A percentile compares a stretch with the other conserved stretches of the same genome.
Evolutionary conservation across 345 rosid species (phyloP).

Genomic region (Euphorbia pulcherrima): DNA sequence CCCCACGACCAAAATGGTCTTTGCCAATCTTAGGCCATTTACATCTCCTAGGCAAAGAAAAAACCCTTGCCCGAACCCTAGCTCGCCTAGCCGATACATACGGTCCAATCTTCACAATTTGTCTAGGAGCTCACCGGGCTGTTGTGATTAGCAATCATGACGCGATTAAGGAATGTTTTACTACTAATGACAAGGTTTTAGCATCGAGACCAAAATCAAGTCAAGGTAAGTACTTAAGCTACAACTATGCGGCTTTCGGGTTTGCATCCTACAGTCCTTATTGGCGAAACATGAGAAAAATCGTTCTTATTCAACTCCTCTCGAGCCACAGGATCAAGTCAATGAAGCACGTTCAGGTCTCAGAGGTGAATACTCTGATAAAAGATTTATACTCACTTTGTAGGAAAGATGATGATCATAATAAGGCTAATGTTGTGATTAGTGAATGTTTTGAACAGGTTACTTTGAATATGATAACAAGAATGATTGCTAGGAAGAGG

Average conservation of each 20-base stretch:
- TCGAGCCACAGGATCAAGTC: slow-evolving; percentile 23
- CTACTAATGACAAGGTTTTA: slow-evolving; percentile 16
- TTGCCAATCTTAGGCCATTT: slow-evolving; percentile 26
- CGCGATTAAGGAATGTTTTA: slow-evolving; percentile 23
- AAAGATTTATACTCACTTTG: slow-evolving; percentile 10
- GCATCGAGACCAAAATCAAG: slow-evolving; percentile 23
- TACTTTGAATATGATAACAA: slow-evolving; percentile 18
- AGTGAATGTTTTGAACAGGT: slow-evolving; percentile 19
- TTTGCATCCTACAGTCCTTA: slow-evolving; percentile 12
- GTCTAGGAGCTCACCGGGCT: slow-evolving; percentile 17
- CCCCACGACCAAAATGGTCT: slow-evolving; percentile 18
- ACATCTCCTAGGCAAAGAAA: slow-evolving; percentile 15
- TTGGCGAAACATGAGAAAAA: slow-evolving; percentile 21
- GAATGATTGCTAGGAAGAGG: slow-evolving; percentile 29
- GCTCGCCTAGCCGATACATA: slow-evolving; percentile 21
- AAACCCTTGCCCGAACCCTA: slow-evolving; percentile 25
- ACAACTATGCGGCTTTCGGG: slow-evolving; percentile 23
- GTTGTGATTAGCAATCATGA: slow-evolving; percentile 17
- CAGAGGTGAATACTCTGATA: slow-evolving; percentile 16
- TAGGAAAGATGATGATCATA: background rate
- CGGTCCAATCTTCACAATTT: slow-evolving; percentile 27
- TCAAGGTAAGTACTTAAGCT: slow-evolving; percentile 19
- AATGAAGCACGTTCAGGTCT: slow-evolving; percentile 18
- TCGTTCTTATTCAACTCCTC: slow-evolving; percentile 12
- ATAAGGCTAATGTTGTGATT: background rate